A percentile compares a stretch with the other conserved stretches of the same genome.
Evolutionary conservation across 108 stramenopile genomes (phyloP).

Genomic region (Skeletonema grethae): DNA sequence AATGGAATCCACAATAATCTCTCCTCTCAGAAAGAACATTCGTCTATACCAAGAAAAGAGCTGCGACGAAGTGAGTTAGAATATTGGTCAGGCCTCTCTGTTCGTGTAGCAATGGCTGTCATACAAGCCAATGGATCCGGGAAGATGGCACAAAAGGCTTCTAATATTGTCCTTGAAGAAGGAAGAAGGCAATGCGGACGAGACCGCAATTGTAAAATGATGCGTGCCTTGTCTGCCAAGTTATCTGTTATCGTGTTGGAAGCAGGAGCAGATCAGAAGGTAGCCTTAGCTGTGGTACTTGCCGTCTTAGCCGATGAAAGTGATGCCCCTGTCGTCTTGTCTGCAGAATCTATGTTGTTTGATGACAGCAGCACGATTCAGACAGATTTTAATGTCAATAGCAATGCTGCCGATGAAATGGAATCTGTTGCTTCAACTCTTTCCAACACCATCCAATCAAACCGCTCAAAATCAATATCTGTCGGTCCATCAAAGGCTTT

Average conservation of each 20-base stretch:
- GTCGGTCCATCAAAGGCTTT: neutral
- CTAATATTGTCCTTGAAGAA: neutral
- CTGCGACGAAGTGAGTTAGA: neutral
- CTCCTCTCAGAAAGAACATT: neutral
- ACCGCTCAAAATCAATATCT: neutral
- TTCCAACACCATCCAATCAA: neutral
- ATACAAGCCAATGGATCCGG: neutral
- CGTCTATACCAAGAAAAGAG: neutral
- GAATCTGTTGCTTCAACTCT: neutral
- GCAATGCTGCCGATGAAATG: neutral
- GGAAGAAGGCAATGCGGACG: neutral
- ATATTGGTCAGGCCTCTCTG: neutral
- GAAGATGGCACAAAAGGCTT: constrained; percentile 1
- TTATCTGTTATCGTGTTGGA: neutral
- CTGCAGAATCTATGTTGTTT: neutral
- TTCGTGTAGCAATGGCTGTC: constrained; percentile 3
- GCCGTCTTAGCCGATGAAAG: neutral
- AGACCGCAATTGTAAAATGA: neutral
- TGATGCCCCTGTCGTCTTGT: neutral
- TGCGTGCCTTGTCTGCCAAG: neutral
- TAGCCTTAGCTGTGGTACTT: neutral
- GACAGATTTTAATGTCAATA: neutral
- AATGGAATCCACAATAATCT: neutral
- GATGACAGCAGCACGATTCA: neutral
- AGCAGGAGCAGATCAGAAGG: neutral